phyloP scores from a whole-genome alignment of 352 stramenopile species.

The Pythium phragmitis region DNA sequence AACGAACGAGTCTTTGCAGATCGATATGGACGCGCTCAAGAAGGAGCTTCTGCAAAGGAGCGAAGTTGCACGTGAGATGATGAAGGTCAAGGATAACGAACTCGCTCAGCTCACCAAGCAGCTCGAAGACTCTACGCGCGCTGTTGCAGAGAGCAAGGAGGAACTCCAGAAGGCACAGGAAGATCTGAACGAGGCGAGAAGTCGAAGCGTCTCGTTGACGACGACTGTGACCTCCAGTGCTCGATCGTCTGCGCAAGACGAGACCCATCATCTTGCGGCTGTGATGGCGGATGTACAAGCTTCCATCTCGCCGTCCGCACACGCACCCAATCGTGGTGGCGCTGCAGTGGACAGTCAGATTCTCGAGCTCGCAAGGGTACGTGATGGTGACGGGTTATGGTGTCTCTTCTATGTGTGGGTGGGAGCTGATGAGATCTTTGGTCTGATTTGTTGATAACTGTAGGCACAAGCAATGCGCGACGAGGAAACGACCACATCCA shows the following conservation, averaged over 20 bases:
- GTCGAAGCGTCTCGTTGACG: not conserved
- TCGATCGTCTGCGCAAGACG: not conserved
- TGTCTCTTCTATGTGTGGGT: not conserved
- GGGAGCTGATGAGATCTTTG: not conserved
- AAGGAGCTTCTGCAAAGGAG: slow-evolving; percentile 40
- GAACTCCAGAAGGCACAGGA: slow-evolving; percentile 12
- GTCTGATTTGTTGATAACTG: not conserved
- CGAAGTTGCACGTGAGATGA: slow-evolving; percentile 38
- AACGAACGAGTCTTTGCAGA: slow-evolving; percentile 34
- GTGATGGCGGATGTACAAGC: slow-evolving; percentile 33
- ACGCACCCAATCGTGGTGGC: slow-evolving; percentile 17
- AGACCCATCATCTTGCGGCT: slow-evolving; percentile 13
- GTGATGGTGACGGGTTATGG: not conserved
- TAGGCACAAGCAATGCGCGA: slow-evolving; percentile 32
- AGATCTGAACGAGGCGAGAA: not conserved
- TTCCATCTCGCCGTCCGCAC: slow-evolving; percentile 39
- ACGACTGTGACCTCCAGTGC: not conserved
- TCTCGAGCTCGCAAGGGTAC: slow-evolving; percentile 30
- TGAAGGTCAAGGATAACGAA: slow-evolving; percentile 55
- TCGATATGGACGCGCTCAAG: slow-evolving; percentile 34
- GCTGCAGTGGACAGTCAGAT: slow-evolving; percentile 28
- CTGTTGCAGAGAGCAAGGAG: slow-evolving; percentile 25
- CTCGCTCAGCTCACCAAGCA: slow-evolving; percentile 46
- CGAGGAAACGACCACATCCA: slow-evolving; percentile 43
- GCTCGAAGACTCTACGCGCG: slow-evolving; percentile 40